Evolutionary conservation across 2,329 filamentous ascomycete species (phyloP), one percentile per base, ranked within the genome.

Genomic region (Neobulgaria alba): DNA sequence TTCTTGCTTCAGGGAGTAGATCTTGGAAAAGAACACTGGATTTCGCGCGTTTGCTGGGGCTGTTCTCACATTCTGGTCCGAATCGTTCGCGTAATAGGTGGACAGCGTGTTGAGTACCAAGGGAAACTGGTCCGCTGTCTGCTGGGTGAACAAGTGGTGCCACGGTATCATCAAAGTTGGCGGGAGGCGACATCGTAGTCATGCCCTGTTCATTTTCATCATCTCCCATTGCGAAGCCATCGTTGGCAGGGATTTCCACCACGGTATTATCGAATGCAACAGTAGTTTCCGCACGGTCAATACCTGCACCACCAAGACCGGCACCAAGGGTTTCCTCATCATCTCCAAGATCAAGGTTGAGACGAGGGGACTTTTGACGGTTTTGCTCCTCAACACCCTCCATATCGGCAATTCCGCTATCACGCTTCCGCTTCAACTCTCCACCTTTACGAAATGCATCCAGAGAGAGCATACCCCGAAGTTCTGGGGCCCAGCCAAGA

Each of bases 21-120:
- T 94, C 84, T 56, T 95, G 90, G 71, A 98, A 95, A 3, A 93
- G 72, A 3, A 94, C 87, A 10, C 77, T 77, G 17, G 72, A 74
- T 61, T 83, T 83, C 61, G 82, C 83, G 55, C 88, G 79, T 63
- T 84, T 81, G 42, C 79, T 77, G 2, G 81, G 73, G 49, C 79
- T 77, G 15, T 74, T 71, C 34, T 80, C 82, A 4, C 78, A 80
- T 21, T 85, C 78, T 14, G 76, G 62, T 17, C 89, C 87, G 50
- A 98, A 94, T 18, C 85, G 75, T 43, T 95, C 88, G 40, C 92
- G 83, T 7, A 98, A 77, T 39, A 96, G 77, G 62, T 98, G 90
- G 15, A 98, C 93, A 23, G 92, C 92, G 57, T 95, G 89, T 64
- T 93, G 92, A 9, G 92, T 98, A 45, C 87, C 89, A 14, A 94